These are phyloP conservation scores for Rhododendron griersonianum DNA, from an alignment of 148 eudicot genomes.

Conservation along the genomic window DNA sequence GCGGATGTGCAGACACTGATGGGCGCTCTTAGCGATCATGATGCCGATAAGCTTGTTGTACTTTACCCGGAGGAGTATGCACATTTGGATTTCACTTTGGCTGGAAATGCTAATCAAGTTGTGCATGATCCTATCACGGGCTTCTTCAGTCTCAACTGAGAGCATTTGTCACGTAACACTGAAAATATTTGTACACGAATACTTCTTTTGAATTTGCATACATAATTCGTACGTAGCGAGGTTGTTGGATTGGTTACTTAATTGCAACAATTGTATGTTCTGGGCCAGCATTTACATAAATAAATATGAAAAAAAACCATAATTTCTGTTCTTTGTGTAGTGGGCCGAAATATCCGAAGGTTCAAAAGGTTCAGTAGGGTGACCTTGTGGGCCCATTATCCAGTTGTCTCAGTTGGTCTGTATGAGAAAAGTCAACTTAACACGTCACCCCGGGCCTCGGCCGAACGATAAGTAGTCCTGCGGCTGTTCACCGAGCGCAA, in stretches of 20 bases:
- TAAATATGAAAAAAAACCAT: too few species aligned
- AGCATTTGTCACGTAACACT: too few species aligned
- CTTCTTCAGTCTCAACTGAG: background rate
- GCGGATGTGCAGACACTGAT: slow-evolving; percentile 31
- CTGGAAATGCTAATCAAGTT: slow-evolving; percentile 30
- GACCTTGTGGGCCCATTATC: too few species aligned
- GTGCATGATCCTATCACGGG: slow-evolving; percentile 37
- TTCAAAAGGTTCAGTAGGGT: too few species aligned
- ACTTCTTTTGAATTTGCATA: too few species aligned
- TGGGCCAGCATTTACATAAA: background rate
- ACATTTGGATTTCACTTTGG: slow-evolving; percentile 30
- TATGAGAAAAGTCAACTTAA: too few species aligned
- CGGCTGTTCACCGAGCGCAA: too few species aligned
- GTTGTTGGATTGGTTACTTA: background rate
- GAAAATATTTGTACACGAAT: too few species aligned
- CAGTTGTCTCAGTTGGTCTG: too few species aligned
- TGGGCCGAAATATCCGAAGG: too few species aligned
- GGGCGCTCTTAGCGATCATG: slow-evolving; percentile 20
- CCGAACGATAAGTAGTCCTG: too few species aligned
- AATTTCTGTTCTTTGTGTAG: background rate
- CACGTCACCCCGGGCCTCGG: too few species aligned
- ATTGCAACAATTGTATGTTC: background rate
- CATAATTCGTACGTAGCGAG: background rate
- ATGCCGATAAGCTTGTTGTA: slow-evolving; percentile 22
- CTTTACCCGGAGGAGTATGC: slow-evolving; percentile 25